phyloP scores from a whole-genome alignment of 495 filamentous ascomycete genomes.

The Penicillium manginii region DNA sequence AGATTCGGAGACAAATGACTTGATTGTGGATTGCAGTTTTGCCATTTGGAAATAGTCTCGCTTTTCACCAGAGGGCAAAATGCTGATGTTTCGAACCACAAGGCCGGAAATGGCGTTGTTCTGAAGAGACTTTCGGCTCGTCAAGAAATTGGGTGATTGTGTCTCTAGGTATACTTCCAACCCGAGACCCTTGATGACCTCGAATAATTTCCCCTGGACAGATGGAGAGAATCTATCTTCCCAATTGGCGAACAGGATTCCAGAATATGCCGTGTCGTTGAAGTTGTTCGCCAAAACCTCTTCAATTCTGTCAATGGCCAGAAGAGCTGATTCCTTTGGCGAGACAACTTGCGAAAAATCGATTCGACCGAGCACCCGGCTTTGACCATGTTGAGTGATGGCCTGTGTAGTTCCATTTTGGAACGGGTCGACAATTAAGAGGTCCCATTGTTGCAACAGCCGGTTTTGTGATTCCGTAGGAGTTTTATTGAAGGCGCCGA shows the following conservation, averaged over 20 bases:
- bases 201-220: conserved; percentile 40
- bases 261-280: conserved; percentile 41
- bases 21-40: conserved; percentile 47
- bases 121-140: conserved; percentile 41
- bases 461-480: conserved; percentile 34
- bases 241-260: conserved; percentile 57
- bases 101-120: conserved; percentile 44
- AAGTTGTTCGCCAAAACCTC: conserved; percentile 34
- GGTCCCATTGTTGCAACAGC: conserved; percentile 50
- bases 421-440: conserved; percentile 51
- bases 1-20: conserved; percentile 58
- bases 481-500: conserved; percentile 45
- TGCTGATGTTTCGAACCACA: conserved; percentile 54
- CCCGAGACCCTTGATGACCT: conserved; percentile 39
- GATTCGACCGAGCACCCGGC: conserved; percentile 44
- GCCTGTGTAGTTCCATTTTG: conserved; percentile 44
- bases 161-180: conserved; percentile 55
- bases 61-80: conserved; percentile 48
- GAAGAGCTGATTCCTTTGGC: conserved; percentile 25
- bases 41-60: conserved; percentile 55
- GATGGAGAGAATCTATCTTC: conserved; percentile 35
- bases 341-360: conserved; percentile 39
- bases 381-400: conserved; percentile 26
- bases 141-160: conserved; percentile 51
- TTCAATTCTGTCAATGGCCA: conserved; percentile 40